Conservation (phyloP, 768 basidiomycete genomes). For the Hemileccinum impolitum region DNA sequence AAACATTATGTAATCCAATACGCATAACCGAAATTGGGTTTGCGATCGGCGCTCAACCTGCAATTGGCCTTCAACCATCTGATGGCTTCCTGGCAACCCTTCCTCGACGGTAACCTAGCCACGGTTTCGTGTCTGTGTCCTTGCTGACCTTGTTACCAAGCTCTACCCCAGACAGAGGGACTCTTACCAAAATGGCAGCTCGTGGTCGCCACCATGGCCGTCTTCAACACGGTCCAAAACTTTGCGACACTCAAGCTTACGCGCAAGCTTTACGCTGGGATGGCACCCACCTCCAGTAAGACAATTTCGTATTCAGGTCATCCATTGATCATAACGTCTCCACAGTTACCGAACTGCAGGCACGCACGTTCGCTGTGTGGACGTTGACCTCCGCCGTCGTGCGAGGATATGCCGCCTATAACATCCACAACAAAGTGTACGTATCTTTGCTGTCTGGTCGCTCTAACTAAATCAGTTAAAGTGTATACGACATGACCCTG, state of each 20-base stretch:
- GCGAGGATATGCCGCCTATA: slow-evolving; percentile 84
- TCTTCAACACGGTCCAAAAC: slow-evolving; percentile 88
- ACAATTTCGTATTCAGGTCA: background rate
- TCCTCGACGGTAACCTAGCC: slow-evolving; percentile 21
- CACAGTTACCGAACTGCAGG: slow-evolving; percentile 81
- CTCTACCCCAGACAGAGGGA: slow-evolving; percentile 63
- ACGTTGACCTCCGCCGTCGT: slow-evolving; percentile 83
- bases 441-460: slow-evolving; percentile 20
- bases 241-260: slow-evolving; percentile 75
- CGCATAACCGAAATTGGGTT: background rate
- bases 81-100: slow-evolving; percentile 13
- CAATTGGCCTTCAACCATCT: background rate
- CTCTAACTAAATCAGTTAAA: slow-evolving; percentile 31
- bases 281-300: slow-evolving; percentile 40
- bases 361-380: slow-evolving; percentile 90
- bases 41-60: slow-evolving; percentile 18
- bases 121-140: background rate
- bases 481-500: slow-evolving; percentile 86
- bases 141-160: slow-evolving; percentile 31
- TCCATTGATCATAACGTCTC: background rate
- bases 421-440: slow-evolving; percentile 80
- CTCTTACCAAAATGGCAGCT: slow-evolving; percentile 88
- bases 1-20: slow-evolving; percentile 28
- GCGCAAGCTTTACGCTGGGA: slow-evolving; percentile 64
- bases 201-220: slow-evolving; percentile 66